Evolutionary conservation across 2,329 filamentous ascomycete genomes (phyloP).

Genomic region (Albifimbria verrucaria): DNA sequence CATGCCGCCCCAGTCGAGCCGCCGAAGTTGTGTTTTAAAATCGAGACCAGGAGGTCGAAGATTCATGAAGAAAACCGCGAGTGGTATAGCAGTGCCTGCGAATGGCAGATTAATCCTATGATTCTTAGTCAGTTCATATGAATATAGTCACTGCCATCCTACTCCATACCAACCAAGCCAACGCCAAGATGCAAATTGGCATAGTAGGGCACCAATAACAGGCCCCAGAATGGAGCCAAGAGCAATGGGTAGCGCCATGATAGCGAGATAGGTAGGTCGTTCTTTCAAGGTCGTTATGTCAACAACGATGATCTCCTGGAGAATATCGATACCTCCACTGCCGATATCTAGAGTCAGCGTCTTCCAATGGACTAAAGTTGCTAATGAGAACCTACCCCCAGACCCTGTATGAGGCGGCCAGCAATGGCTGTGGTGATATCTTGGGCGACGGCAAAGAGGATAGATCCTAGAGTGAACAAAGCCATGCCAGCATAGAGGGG

Average conservation of each 20-base stretch:
- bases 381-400: constrained; percentile 29
- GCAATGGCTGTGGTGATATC: constrained; percentile 24
- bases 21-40: constrained; percentile 12
- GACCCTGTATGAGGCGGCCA: constrained; percentile 29
- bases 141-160: no score
- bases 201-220: constrained; percentile 21
- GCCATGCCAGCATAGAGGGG: constrained; percentile 22
- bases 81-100: constrained; percentile 11
- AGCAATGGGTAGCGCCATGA: constrained; percentile 19
- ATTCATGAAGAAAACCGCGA: constrained; percentile 20
- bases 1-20: constrained; percentile 32
- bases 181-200: constrained; percentile 19
- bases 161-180: constrained; percentile 35
- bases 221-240: constrained; percentile 19
- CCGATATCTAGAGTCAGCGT: no score
- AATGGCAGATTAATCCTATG: constrained; percentile 31
- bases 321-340: constrained; percentile 26
- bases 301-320: constrained; percentile 24
- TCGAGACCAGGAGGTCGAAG: constrained; percentile 5
- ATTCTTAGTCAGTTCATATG: no score
- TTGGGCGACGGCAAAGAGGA: constrained; percentile 30
- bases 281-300: constrained; percentile 31
- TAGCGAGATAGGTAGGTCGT: constrained; percentile 22
- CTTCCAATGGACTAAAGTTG: no score
- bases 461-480: constrained; percentile 37